Percentiles rank a stretch among this genome's conserved stretches.
phyloP scores from a whole-genome alignment of 257 asterid genomes.

The Lavandula angustifolia region DNA sequence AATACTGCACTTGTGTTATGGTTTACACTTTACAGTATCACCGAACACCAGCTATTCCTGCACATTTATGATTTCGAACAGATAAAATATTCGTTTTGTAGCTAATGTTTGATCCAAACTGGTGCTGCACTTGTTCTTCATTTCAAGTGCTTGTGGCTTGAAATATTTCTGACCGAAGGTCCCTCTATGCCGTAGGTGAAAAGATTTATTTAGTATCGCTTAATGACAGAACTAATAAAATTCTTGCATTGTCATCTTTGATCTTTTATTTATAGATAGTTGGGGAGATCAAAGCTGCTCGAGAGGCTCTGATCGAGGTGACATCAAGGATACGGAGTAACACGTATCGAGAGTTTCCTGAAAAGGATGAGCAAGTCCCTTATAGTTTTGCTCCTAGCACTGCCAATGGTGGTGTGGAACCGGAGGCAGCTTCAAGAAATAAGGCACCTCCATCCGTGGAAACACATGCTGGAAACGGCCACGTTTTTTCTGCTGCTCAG shows the following conservation, averaged over 20 bases:
- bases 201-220: constrained; percentile 1
- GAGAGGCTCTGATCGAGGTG: constrained; percentile 62
- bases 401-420: constrained; percentile 32
- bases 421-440: constrained; percentile 42
- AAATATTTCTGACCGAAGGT: constrained; percentile 19
- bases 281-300: constrained; percentile 67
- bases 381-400: constrained; percentile 32
- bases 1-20: not conserved
- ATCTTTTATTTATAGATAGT: constrained; percentile 55
- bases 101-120: constrained; percentile 13
- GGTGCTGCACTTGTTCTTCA: constrained; percentile 26
- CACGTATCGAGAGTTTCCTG: constrained; percentile 44
- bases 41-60: not conserved
- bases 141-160: constrained; percentile 21
- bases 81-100: not conserved
- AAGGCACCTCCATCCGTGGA: constrained; percentile 33
- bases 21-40: constrained; percentile 12
- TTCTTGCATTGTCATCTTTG: constrained; percentile 16
- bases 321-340: constrained; percentile 56
- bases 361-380: constrained; percentile 33
- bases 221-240: constrained; percentile 5
- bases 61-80: not conserved
- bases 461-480: constrained; percentile 43
- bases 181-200: constrained; percentile 1
- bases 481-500: constrained; percentile 39